Evolutionary conservation across 805 yeast genomes (phyloP).

Genomic region (Saturnispora galanensis): DNA sequence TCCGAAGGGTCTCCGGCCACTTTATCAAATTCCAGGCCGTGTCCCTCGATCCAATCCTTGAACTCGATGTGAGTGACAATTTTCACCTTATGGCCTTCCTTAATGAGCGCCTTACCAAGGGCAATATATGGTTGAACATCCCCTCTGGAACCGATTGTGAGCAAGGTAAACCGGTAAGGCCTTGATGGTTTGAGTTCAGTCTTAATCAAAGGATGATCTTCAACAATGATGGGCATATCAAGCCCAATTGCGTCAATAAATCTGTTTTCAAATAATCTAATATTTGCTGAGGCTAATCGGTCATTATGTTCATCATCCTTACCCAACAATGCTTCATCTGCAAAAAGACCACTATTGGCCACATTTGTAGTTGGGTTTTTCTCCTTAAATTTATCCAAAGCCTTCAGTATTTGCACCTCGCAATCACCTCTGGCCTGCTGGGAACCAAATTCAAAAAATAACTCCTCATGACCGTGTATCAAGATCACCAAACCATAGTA

Average conservation of each 20-base stretch:
- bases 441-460: constrained; percentile 68
- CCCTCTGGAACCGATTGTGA: constrained; percentile 93
- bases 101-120: constrained; percentile 63
- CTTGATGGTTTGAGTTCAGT: constrained; percentile 42
- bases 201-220: constrained; percentile 41
- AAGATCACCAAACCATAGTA: constrained; percentile 64
- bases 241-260: constrained; percentile 50
- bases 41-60: constrained; percentile 56
- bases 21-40: constrained; percentile 58
- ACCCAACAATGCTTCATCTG: constrained; percentile 4
- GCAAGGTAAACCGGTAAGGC: constrained; percentile 49
- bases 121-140: constrained; percentile 97
- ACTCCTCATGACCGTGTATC: constrained; percentile 65
- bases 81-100: constrained; percentile 75
- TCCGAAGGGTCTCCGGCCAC: constrained; percentile 93
- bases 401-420: constrained; percentile 41
- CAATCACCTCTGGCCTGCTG: constrained; percentile 64
- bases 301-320: constrained; percentile 15
- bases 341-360: background rate
- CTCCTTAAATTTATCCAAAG: constrained; percentile 34
- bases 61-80: constrained; percentile 86
- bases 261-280: constrained; percentile 59
- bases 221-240: constrained; percentile 59
- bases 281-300: constrained; percentile 43
- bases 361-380: background rate